Conservation (phyloP, 2,329 filamentous ascomycete species). For the Pestalotiopsis sp. region DNA sequence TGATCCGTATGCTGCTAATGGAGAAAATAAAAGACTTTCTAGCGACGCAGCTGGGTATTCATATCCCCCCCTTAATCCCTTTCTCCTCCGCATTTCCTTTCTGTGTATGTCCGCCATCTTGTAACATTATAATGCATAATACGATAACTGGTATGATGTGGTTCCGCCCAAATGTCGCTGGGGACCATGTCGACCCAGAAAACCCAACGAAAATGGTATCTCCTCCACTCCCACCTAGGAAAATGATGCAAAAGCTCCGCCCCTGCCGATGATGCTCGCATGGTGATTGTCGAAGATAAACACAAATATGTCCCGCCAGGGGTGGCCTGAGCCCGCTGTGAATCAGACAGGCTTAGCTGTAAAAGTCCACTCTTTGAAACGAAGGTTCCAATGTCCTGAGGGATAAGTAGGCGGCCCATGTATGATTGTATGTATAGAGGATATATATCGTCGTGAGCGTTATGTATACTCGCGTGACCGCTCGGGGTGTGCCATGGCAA, state of each 20-base stretch:
- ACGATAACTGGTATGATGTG: background rate
- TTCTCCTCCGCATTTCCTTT: background rate
- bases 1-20: background rate
- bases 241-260: slow-evolving; percentile 12
- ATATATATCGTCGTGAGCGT: slow-evolving; percentile 15
- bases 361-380: background rate
- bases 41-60: background rate
- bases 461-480: background rate
- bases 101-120: background rate
- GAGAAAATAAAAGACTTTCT: background rate
- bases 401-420: background rate
- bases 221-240: slow-evolving; percentile 25
- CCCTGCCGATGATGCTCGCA: slow-evolving; percentile 9
- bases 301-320: slow-evolving; percentile 11
- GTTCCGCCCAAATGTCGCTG: background rate
- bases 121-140: slow-evolving; percentile 6
- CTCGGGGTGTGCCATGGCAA: background rate
- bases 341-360: background rate
- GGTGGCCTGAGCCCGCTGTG: slow-evolving; percentile 1
- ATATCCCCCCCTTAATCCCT: background rate
- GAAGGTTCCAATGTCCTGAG: background rate
- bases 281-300: slow-evolving; percentile 8
- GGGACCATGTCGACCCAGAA: background rate
- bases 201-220: slow-evolving; percentile 23
- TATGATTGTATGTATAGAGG: slow-evolving; percentile 13